Conservation (phyloP, 352 stramenopile species). For the Globisporangium camurandrum region DNA sequence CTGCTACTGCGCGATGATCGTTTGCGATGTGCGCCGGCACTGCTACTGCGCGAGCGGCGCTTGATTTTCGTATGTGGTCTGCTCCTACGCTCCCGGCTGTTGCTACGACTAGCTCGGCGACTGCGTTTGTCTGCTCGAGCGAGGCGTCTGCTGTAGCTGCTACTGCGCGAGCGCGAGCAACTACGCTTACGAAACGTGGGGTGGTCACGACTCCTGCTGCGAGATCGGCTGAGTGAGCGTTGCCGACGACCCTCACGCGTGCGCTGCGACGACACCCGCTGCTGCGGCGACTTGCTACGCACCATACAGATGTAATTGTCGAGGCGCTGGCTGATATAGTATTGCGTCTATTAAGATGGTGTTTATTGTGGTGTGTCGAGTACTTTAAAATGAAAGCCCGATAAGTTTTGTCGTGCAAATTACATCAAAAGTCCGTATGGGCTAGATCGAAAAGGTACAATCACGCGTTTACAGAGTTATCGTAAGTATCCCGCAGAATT, state of each 20-base stretch:
- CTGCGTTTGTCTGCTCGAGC: constrained; percentile 1
- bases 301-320: no score
- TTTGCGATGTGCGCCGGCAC: background rate
- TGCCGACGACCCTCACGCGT: background rate
- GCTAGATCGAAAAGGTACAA: no score
- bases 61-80: constrained; percentile 18
- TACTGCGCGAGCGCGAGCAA: background rate
- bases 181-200: background rate
- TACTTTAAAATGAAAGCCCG: no score
- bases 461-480: no score
- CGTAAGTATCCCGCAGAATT: constrained; percentile 36
- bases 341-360: no score
- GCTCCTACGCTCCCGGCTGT: constrained; percentile 17
- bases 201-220: constrained; percentile 5
- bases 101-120: constrained; percentile 12
- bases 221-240: background rate
- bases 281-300: no score
- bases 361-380: no score
- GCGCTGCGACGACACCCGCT: background rate
- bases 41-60: background rate
- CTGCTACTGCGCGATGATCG: background rate
- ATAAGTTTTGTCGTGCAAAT: no score
- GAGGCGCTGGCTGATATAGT: no score
- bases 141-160: constrained; percentile 1
- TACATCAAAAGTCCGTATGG: no score